Percentiles rank a stretch among this genome's conserved stretches.
phyloP scores from a whole-genome alignment of 441 rosid species.

The Arabidopsis hybrid region DNA sequence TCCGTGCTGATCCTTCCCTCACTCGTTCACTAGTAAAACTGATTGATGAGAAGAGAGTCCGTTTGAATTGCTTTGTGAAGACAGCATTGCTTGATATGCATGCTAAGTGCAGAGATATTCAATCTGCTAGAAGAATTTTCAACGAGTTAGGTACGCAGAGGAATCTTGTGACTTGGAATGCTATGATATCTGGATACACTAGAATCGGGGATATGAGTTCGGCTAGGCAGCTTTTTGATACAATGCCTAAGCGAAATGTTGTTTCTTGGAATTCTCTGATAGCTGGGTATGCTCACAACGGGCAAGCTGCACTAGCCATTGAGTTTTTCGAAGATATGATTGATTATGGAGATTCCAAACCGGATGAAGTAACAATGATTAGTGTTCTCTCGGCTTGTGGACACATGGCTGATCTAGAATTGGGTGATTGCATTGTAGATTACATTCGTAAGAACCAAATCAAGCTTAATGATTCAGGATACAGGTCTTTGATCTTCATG shows the following conservation, averaged over 20 bases:
- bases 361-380: conserved; percentile 49
- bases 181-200: conserved; percentile 48
- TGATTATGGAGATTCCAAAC: conserved; percentile 29
- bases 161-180: conserved; percentile 51
- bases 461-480: conserved; percentile 45
- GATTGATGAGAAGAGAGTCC: conserved; percentile 31
- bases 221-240: conserved; percentile 49
- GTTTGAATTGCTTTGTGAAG: conserved; percentile 46
- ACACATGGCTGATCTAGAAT: conserved; percentile 43
- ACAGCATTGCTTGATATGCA: conserved; percentile 49
- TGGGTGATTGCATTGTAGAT: conserved; percentile 44
- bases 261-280: conserved; percentile 59
- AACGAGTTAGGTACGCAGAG: conserved; percentile 43
- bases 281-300: conserved; percentile 52
- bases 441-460: conserved; percentile 40
- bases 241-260: conserved; percentile 46
- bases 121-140: conserved; percentile 43
- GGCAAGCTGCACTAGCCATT: conserved; percentile 47
- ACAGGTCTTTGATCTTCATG: conserved; percentile 52
- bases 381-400: conserved; percentile 51
- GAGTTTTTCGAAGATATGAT: conserved; percentile 44
- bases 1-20: conserved; percentile 48
- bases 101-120: conserved; percentile 47
- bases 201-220: conserved; percentile 47
- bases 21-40: conserved; percentile 45